Evolutionary conservation across 352 stramenopile species (phyloP).

Genomic region (Blastocystis sp.): DNA sequence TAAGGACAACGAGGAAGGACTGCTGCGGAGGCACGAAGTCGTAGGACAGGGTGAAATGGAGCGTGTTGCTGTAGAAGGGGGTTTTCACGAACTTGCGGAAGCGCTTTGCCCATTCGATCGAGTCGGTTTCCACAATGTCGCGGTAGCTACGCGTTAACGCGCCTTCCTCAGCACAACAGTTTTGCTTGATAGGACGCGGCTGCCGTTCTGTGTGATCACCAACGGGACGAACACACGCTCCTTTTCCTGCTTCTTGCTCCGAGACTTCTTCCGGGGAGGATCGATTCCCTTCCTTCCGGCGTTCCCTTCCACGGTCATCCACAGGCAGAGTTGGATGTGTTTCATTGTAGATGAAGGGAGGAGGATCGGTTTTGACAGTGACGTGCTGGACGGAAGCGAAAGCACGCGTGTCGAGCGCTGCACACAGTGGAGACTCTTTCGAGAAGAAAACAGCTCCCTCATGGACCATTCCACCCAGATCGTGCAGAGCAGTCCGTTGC

Average conservation of each 20-base stretch:
- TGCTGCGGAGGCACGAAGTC: not conserved
- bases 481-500: too few species aligned
- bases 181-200: not conserved
- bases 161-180: not conserved
- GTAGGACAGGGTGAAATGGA: not conserved
- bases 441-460: too few species aligned
- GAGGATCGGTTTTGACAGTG: too few species aligned
- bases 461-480: too few species aligned
- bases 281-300: too few species aligned
- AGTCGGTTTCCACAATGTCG: not conserved
- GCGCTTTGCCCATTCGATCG: not conserved
- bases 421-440: too few species aligned
- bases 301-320: too few species aligned
- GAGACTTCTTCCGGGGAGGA: too few species aligned
- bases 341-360: too few species aligned
- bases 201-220: not conserved
- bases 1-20: not conserved
- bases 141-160: not conserved
- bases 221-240: not conserved
- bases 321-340: too few species aligned
- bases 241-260: not conserved
- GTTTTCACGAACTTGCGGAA: not conserved
- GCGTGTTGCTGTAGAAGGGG: not conserved
- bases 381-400: too few species aligned
- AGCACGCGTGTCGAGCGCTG: too few species aligned